phyloP scores from a whole-genome alignment of 768 basidiomycete species.

The Rhizopogon sp. region DNA sequence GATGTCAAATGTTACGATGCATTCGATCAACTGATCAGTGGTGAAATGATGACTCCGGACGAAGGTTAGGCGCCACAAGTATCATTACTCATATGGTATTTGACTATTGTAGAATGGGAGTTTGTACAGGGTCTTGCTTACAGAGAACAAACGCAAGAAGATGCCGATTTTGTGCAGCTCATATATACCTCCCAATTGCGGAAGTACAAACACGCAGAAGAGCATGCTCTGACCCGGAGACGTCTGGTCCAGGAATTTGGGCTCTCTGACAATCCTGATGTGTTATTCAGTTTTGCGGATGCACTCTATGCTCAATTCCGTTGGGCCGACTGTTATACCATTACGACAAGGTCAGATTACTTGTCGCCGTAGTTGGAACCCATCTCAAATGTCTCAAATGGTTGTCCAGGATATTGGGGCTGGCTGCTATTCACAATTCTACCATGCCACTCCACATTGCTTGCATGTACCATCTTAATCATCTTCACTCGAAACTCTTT shows the following conservation, averaged over 20 bases:
- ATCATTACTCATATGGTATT: background rate
- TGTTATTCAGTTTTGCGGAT: slow-evolving; percentile 87
- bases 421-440: slow-evolving; percentile 81
- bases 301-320: slow-evolving; percentile 82
- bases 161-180: slow-evolving; percentile 86
- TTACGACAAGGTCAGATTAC: slow-evolving; percentile 66
- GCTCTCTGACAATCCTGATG: slow-evolving; percentile 88
- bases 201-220: slow-evolving; percentile 81
- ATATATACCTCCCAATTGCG: slow-evolving; percentile 90
- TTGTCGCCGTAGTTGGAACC: background rate
- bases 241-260: slow-evolving; percentile 80
- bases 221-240: slow-evolving; percentile 76
- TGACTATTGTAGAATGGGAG: slow-evolving; percentile 78
- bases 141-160: slow-evolving; percentile 76
- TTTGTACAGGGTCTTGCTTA: slow-evolving; percentile 86
- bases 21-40: slow-evolving; percentile 83
- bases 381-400: background rate
- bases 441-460: slow-evolving; percentile 95
- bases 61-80: slow-evolving; percentile 64
- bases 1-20: slow-evolving; percentile 98
- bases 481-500: slow-evolving; percentile 90
- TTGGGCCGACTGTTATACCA: slow-evolving; percentile 90
- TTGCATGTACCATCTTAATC: slow-evolving; percentile 94
- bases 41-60: slow-evolving; percentile 93
- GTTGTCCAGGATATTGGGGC: slow-evolving; percentile 65